Evolutionary conservation across 371 early-diverging fungal species (phyloP).

Genomic region (Dichotomocladium elegans): DNA sequence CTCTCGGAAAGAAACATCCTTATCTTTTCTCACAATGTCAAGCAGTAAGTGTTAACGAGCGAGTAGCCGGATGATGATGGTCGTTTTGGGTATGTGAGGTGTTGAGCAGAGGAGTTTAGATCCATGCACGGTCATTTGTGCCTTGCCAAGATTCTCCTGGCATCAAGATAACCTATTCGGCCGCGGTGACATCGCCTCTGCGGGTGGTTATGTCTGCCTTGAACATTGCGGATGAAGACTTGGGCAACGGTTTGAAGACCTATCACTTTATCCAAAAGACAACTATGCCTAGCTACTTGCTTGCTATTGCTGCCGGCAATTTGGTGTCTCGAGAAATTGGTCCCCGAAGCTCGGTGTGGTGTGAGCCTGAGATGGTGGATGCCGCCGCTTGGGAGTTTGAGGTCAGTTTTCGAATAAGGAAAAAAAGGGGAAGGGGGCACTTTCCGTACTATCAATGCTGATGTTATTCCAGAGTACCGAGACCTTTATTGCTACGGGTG

Average conservation of each 20-base stretch:
- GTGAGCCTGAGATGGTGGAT: slow-evolving; percentile 91
- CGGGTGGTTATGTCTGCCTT: slow-evolving; percentile 42
- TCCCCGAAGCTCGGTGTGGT: slow-evolving; percentile 92
- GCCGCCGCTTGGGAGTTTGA: slow-evolving; percentile 93
- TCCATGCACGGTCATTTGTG: slow-evolving; percentile 90
- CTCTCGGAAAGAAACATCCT: slow-evolving; percentile 89
- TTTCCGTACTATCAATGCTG: not conserved
- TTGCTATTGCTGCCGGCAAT: slow-evolving; percentile 93
- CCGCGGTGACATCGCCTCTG: slow-evolving; percentile 64
- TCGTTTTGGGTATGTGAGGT: no score
- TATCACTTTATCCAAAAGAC: slow-evolving; percentile 73
- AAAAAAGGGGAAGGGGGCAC: not conserved
- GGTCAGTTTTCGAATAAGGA: slow-evolving; percentile 11
- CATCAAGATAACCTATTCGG: slow-evolving; percentile 89
- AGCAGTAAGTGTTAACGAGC: slow-evolving; percentile 35
- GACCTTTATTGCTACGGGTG: slow-evolving; percentile 80
- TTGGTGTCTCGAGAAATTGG: slow-evolving; percentile 77
- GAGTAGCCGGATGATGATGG: no score
- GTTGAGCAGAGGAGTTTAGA: slow-evolving; percentile 33
- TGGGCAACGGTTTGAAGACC: slow-evolving; percentile 35
- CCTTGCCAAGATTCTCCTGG: slow-evolving; percentile 94
- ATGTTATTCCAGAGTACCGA: slow-evolving; percentile 68
- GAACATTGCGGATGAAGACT: slow-evolving; percentile 40
- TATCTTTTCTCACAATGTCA: slow-evolving; percentile 97
- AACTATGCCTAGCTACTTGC: slow-evolving; percentile 86